Base-by-base conservation (phyloP, 2,329 filamentous ascomycete species). In the Cercospora beticola region DNA sequence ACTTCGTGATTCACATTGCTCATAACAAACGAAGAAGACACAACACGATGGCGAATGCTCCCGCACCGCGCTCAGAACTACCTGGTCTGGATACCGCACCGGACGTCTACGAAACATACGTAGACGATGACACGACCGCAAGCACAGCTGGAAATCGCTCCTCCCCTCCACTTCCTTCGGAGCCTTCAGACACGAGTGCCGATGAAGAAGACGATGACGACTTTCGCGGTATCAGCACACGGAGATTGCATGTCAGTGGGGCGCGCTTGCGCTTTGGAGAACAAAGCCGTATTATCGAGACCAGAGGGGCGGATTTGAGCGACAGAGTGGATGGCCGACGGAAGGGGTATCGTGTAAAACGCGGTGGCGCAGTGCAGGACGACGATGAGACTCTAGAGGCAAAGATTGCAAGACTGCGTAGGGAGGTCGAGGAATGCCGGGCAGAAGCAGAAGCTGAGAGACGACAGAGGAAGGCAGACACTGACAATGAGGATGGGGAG, bases 101-200 rank as follows among this genome's bases (percentile, higher is more conserved):
- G 73, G 95, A 98, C 78, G 92, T 97, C 76, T 99, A 97, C 84
- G 94, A 98, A 81, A 98, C 94, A n/a, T 94, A 94, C 73, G 93
- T 64, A 18, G 65, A 62, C 46, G 68, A 69, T 59, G 68, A 71
- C n/a, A 67, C 64, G 4, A 70, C 71, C 16, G 67, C 61, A 62
- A 71, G 67, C 62, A 73, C 66, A 18, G 64, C 69, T 18, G 62
- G 62, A 46, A 61, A 64, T 31, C 69, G 67, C 33, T 70, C 72
- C 6, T 71, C 70, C 16, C 70, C 65, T 21, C 61, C 63, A 40
- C 67, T 68, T 26, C 68, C 67, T 16, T 68, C 66, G n/a, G 70
- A 70, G 36, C 60, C 68, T 5, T 73, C 72, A 7, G 68, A 71
- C 36, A 74, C 73, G 0, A 72, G 67, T 59, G 62, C 33, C 31